Conservation (phyloP, 2,329 filamentous ascomycete species). For the Dactylella cylindrospora region DNA sequence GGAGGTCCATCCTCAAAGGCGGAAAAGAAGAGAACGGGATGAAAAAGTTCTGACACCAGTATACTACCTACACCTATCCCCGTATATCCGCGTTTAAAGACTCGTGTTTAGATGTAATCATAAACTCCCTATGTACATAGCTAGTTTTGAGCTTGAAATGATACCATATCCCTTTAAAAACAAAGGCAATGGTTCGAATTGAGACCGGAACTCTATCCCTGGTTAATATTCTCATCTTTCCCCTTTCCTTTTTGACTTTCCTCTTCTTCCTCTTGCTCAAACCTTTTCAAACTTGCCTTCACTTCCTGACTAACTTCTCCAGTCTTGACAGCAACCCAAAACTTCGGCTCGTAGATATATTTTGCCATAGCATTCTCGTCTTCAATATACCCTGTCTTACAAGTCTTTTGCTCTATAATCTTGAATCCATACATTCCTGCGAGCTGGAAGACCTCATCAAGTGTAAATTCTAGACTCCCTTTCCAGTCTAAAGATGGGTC, state of each 20-base stretch:
- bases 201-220: no score
- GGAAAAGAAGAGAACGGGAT: conserved; percentile 1
- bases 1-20: not conserved
- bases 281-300: conserved; percentile 16
- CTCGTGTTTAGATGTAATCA: no score
- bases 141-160: no score
- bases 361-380: conserved; percentile 82
- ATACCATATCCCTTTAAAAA: no score
- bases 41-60: not conserved
- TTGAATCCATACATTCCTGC: conserved; percentile 74
- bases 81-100: no score
- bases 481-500: conserved; percentile 8
- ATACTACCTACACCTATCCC: no score
- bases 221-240: not conserved
- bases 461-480: conserved; percentile 83
- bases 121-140: no score
- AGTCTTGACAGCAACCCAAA: conserved; percentile 82
- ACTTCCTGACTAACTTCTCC: conserved; percentile 33
- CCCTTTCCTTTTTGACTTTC: not conserved
- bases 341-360: conserved; percentile 74
- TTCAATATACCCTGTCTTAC: conserved; percentile 82
- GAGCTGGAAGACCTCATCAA: conserved; percentile 81
- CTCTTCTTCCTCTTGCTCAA: not conserved
- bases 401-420: conserved; percentile 64
- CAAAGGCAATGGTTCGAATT: no score